Evolutionary conservation across 371 early-diverging fungal species (phyloP), one percentile per base, ranked within the genome.

Genomic region (Syncephalastrum contaminatum): DNA sequence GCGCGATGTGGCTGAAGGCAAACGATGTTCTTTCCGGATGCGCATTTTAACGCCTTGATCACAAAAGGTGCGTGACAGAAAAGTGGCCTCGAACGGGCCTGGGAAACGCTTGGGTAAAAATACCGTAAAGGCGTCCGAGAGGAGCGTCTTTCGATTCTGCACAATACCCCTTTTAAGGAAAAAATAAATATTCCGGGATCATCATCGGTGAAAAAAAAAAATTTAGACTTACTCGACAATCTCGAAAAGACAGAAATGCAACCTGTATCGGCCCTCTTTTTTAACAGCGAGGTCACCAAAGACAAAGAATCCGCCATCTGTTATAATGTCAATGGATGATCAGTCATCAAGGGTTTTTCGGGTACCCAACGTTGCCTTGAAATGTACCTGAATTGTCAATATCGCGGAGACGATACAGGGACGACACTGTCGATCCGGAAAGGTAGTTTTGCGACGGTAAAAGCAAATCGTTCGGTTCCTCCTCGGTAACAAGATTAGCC

Each of bases 251-350:
- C 88, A 85, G 66, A 95, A 93, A 58, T 91, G 90, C 25, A 98
- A 75, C 22, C 90, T 77, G 65, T 89, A 97, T 7, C 72, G 62
- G 15, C 98, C 97, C 60, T 94, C 92, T 63, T 89, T 87, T 43
- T 94, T 80, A 14, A 95, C 92, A 15, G 91, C 88, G 43, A 98
- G 70, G 61, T 98, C 98, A 13, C 93, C 93, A 75, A 97, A 98
- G 16, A 97, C 94, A 70, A 95, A 97, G 68, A 94, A 96, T 8
- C 92, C 95, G 24, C 93, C 97, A 49, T 94, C 93, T 67, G 41
- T 16, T 12, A 48, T 30, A 8, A 30, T 30, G 12, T 1, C 36
- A 30, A 2, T 30, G 2, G 36, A 24, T 8, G 36, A 30, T 30
- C 12, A 30, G 12, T 14, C 36, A 30, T n/a, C 16, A 48, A 25